These are phyloP conservation scores for Barbarea vulgaris DNA, from an alignment of 345 rosid species.

Conservation along the genomic window DNA sequence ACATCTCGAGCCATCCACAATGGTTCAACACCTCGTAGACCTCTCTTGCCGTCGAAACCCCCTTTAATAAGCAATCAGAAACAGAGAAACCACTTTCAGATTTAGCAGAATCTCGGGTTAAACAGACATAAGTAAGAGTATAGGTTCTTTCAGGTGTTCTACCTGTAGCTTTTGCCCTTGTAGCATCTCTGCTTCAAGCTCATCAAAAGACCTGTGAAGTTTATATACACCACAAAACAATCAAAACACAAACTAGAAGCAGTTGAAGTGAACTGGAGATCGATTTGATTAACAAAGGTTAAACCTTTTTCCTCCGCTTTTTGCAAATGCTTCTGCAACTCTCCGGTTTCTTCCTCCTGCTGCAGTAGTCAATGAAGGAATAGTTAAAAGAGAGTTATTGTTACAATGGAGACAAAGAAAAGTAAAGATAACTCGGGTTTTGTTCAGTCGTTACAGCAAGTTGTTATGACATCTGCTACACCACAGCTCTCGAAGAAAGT, in stretches of 20 bases:
- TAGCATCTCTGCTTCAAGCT: slow-evolving; percentile 92
- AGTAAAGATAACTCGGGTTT: background rate
- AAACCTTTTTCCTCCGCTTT: slow-evolving; percentile 78
- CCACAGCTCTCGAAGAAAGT: slow-evolving; percentile 98
- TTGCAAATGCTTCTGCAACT: slow-evolving; percentile 93
- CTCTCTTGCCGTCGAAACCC: slow-evolving; percentile 89
- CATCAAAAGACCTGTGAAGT: slow-evolving; percentile 80
- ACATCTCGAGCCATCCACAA: slow-evolving; percentile 80
- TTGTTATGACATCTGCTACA: slow-evolving; percentile 89
- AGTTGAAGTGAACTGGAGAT: background rate
- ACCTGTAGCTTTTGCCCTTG: slow-evolving; percentile 98
- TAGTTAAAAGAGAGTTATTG: background rate
- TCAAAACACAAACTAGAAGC: slow-evolving; percentile 11
- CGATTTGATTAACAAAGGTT: slow-evolving; percentile 9
- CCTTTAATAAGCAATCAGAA: slow-evolving; percentile 47
- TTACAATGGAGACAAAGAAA: background rate
- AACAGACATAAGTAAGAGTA: background rate
- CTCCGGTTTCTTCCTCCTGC: slow-evolving; percentile 91
- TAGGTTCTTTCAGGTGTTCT: background rate
- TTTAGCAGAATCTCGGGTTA: background rate
- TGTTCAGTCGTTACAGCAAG: slow-evolving; percentile 69
- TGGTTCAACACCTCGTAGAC: slow-evolving; percentile 76
- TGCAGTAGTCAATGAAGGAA: slow-evolving; percentile 37
- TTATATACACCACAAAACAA: slow-evolving; percentile 26
- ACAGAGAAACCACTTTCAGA: slow-evolving; percentile 8